A percentile compares a stretch with the other conserved stretches of the same genome.
These are phyloP conservation scores for Boletus rex-veris DNA, from an alignment of 768 basidiomycete species.

Conservation along the genomic window DNA sequence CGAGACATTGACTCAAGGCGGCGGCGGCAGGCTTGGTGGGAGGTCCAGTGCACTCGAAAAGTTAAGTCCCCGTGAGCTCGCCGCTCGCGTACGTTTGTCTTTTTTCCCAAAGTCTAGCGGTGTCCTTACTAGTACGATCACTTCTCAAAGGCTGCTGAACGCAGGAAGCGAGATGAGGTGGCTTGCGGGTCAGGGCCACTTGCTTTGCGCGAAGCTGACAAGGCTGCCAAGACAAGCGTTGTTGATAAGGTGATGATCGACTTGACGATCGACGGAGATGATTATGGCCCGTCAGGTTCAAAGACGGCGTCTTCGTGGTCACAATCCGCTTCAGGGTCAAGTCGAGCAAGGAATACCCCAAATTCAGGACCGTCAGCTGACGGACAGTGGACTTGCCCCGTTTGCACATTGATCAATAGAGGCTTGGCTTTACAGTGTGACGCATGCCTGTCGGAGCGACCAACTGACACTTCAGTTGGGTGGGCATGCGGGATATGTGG, in stretches of 20 bases:
- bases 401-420: constrained; percentile 68
- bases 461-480: constrained; percentile 35
- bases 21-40: constrained; percentile 62
- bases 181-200: constrained; percentile 61
- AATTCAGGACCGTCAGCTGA: not conserved
- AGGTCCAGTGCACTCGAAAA: constrained; percentile 36
- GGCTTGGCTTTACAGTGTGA: constrained; percentile 50
- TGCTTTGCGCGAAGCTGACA: constrained; percentile 60
- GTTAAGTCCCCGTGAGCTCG: constrained; percentile 65
- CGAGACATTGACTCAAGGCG: constrained; percentile 39
- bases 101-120: constrained; percentile 20
- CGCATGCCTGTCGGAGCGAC: constrained; percentile 49
- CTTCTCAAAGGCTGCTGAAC: constrained; percentile 74
- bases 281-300: constrained; percentile 28
- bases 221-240: constrained; percentile 65
- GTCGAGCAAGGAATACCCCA: not conserved
- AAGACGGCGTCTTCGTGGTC: constrained; percentile 18
- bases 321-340: not conserved
- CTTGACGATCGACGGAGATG: constrained; percentile 41
- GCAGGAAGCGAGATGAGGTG: constrained; percentile 69
- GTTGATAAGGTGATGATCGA: constrained; percentile 54
- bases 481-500: constrained; percentile 71
- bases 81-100: constrained; percentile 52
- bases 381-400: constrained; percentile 48
- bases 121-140: not conserved